phyloP scores from a whole-genome alignment of 192 early-diverging fungal genomes.

The Entomortierella chlamydospora region DNA sequence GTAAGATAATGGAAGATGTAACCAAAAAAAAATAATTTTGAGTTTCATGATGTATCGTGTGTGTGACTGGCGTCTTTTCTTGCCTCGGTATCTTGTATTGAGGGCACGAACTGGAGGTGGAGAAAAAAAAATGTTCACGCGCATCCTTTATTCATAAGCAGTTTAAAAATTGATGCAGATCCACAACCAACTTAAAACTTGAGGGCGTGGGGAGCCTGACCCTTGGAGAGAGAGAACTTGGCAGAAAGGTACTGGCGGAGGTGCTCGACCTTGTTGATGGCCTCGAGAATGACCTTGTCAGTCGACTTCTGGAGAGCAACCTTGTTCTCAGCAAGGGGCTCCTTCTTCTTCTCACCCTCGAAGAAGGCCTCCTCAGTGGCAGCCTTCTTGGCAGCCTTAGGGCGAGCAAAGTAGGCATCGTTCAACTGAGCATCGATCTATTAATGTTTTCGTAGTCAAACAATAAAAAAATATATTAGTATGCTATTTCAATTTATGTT shows the following conservation, averaged over 20 bases:
- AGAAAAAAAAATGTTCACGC: conserved; percentile 38
- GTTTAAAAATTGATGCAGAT: conserved; percentile 16
- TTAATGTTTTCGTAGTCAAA: too few relatives aligned
- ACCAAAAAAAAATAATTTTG: too few relatives aligned
- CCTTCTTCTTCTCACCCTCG: conserved; percentile 79
- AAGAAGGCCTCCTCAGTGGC: conserved; percentile 93
- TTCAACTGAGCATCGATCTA: conserved; percentile 82
- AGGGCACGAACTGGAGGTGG: background rate
- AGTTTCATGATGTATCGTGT: too few relatives aligned
- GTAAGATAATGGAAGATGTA: too few relatives aligned
- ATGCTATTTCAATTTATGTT: too few relatives aligned
- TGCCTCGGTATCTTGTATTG: background rate
- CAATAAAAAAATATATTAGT: too few relatives aligned
- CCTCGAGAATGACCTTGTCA: conserved; percentile 86
- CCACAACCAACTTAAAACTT: conserved; percentile 84
- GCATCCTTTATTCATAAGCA: conserved; percentile 43
- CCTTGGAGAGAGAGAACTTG: conserved; percentile 93
- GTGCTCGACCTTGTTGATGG: conserved; percentile 85
- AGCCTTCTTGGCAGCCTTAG: conserved; percentile 78
- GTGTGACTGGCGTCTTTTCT: too few relatives aligned
- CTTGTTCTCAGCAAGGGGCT: conserved; percentile 80
- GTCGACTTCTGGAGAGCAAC: conserved; percentile 91
- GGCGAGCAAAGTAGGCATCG: conserved; percentile 95
- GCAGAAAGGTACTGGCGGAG: conserved; percentile 90
- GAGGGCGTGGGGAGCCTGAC: conserved; percentile 95